A percentile compares a stretch with the other conserved stretches of the same genome.
Conservation (phyloP, 2,329 filamentous ascomycete genomes). For the Cryphonectria japonica region DNA sequence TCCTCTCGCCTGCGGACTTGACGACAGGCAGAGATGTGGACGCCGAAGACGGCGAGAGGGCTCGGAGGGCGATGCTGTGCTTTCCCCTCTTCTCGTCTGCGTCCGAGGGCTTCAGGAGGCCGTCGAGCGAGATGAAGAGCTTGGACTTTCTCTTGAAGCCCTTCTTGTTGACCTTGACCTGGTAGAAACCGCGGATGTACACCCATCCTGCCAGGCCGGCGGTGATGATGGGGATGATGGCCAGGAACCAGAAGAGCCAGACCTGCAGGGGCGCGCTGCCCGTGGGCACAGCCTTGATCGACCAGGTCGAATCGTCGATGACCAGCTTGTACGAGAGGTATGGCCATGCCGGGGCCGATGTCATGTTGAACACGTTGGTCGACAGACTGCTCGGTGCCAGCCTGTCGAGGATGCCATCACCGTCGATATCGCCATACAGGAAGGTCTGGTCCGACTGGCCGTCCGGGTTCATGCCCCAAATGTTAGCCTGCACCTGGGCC, state of each 20-base stretch:
- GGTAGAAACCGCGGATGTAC: conserved; percentile 60
- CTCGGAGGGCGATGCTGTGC: conserved; percentile 27
- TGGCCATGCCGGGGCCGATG: conserved; percentile 54
- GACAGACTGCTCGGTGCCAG: conserved; percentile 61
- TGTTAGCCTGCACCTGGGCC: conserved; percentile 61
- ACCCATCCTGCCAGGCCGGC: conserved; percentile 55
- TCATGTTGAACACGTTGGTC: conserved; percentile 60
- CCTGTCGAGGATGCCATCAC: conserved; percentile 61
- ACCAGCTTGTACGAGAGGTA: conserved; percentile 58
- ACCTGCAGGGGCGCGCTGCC: conserved; percentile 59
- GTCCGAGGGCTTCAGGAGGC: conserved; percentile 26
- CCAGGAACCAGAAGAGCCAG: conserved; percentile 56
- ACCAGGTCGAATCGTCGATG: conserved; percentile 56
- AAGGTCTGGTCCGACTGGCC: conserved; percentile 62
- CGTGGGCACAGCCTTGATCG: conserved; percentile 54
- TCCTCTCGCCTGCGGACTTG: conserved; percentile 26
- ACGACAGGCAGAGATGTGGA: conserved; percentile 29
- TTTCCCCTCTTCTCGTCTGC: conserved; percentile 37
- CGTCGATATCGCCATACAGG: conserved; percentile 63
- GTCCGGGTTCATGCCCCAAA: conserved; percentile 68
- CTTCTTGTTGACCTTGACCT: conserved; percentile 61
- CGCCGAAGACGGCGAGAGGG: conserved; percentile 27
- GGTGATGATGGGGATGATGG: conserved; percentile 54
- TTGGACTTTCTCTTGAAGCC: conserved; percentile 46
- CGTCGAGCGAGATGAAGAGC: conserved; percentile 27